phyloP scores from a whole-genome alignment of 2,329 filamentous ascomycete species.

The Aspergillus oerlinghausenensis region DNA sequence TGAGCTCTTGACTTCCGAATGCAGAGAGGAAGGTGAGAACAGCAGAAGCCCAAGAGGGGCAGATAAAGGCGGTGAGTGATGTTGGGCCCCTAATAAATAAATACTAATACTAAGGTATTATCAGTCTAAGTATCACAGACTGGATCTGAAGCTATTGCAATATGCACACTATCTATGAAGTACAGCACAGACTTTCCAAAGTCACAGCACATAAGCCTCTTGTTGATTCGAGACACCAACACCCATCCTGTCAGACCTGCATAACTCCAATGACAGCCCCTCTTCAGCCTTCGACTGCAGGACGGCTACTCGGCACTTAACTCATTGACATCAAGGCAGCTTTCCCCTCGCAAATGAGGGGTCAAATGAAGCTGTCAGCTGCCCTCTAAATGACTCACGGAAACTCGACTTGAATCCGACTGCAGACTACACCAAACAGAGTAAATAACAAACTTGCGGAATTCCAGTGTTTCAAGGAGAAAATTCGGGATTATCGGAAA shows the following conservation, averaged over 20 bases:
- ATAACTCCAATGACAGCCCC: not conserved
- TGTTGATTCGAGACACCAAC: not conserved
- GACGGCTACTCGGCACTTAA: not conserved
- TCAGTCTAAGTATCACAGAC: not conserved
- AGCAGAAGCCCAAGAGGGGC: not conserved
- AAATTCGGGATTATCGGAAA: not conserved
- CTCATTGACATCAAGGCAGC: not conserved
- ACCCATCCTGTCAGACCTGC: not conserved
- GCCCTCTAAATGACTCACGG: not conserved
- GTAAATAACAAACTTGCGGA: not conserved
- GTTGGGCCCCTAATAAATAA: not conserved
- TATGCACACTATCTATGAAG: not conserved
- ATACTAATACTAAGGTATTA: too few species aligned
- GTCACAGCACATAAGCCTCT: not conserved
- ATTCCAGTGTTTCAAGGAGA: not conserved
- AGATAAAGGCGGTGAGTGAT: conserved; percentile 1
- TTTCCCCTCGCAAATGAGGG: not conserved
- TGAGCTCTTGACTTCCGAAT: conserved; percentile 2
- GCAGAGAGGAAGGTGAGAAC: not conserved
- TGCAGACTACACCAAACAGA: not conserved
- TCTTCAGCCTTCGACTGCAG: too few species aligned
- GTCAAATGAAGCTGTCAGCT: not conserved
- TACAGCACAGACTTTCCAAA: not conserved
- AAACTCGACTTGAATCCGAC: not conserved
- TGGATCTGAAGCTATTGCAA: not conserved